phyloP scores from a whole-genome alignment of 1,284 basidiomycete genomes.

The Heterobasidion irregulare region DNA sequence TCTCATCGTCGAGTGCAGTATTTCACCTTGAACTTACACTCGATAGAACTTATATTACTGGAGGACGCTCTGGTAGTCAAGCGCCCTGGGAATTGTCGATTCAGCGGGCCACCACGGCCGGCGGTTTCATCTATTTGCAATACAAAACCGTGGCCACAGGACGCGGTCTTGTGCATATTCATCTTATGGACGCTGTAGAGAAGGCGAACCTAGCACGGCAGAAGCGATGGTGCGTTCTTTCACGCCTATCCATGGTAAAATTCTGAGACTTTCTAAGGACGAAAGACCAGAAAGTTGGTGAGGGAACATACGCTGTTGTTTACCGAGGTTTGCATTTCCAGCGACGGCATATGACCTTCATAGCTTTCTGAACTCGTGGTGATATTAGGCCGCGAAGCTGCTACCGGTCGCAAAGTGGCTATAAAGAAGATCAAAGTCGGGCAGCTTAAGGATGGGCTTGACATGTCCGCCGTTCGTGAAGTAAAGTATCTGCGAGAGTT shows the following conservation, averaged over 20 bases:
- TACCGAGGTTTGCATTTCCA: slow-evolving; percentile 65
- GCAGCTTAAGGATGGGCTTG: slow-evolving; percentile 95
- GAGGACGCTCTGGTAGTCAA: too few relatives aligned
- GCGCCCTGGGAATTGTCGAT: too few relatives aligned
- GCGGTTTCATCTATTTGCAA: too few relatives aligned
- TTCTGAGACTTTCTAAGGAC: slow-evolving; percentile 33
- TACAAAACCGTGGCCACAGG: background rate
- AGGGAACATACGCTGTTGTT: slow-evolving; percentile 97
- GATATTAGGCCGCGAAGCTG: slow-evolving; percentile 52
- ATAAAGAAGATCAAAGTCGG: slow-evolving; percentile 99
- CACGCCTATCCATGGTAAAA: background rate
- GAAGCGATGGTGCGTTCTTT: slow-evolving; percentile 49
- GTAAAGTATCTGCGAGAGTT: slow-evolving; percentile 96
- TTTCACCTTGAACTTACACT: too few relatives aligned
- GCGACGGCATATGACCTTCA: background rate
- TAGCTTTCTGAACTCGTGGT: background rate
- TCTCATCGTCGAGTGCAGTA: too few relatives aligned
- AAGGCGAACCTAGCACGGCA: slow-evolving; percentile 64
- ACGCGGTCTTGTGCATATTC: background rate
- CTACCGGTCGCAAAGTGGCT: slow-evolving; percentile 75
- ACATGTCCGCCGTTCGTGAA: slow-evolving; percentile 98
- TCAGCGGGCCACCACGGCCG: too few relatives aligned
- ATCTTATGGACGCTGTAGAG: slow-evolving; percentile 62
- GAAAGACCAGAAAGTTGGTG: slow-evolving; percentile 89
- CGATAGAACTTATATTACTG: too few relatives aligned